These are phyloP conservation scores for Phyllosticta citribraziliensis DNA, from an alignment of 2,329 filamentous ascomycete species.

Conservation along the genomic window DNA sequence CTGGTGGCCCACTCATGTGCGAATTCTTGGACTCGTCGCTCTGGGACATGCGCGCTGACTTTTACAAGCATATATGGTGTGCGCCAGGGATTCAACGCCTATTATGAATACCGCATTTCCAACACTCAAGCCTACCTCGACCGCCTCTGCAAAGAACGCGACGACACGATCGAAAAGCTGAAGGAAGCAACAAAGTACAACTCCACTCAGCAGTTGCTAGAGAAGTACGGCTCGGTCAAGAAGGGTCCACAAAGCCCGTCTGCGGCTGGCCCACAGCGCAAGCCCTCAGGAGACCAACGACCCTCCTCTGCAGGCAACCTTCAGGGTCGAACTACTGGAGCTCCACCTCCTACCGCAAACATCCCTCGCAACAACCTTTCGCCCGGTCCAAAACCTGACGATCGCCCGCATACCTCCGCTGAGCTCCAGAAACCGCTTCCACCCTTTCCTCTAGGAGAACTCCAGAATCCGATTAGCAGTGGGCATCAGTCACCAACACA, in stretches of 20 bases:
- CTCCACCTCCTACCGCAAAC: conserved; percentile 57
- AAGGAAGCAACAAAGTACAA: conserved; percentile 95
- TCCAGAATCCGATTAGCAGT: not conserved
- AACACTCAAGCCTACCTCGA: conserved; percentile 60
- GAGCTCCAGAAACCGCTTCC: not conserved
- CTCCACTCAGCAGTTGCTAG: conserved; percentile 81
- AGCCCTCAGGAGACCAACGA: conserved; percentile 17
- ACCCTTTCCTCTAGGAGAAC: not conserved
- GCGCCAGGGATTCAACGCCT: conserved; percentile 54
- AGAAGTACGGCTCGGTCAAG: conserved; percentile 67
- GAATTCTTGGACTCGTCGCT: conserved; percentile 18
- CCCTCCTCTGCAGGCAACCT: not conserved
- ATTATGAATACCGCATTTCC: conserved; percentile 75
- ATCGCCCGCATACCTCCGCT: conserved; percentile 22
- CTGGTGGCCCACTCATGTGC: conserved; percentile 69
- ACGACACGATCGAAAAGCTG: conserved; percentile 82
- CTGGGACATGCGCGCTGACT: conserved; percentile 14
- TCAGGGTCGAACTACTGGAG: conserved; percentile 40
- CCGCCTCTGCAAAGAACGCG: conserved; percentile 65
- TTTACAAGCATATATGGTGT: conserved; percentile 63
- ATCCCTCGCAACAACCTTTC: conserved; percentile 33
- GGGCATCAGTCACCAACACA: conserved; percentile 11
- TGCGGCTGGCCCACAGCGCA: conserved; percentile 22
- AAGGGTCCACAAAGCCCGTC: conserved; percentile 27
- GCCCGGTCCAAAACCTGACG: conserved; percentile 16